Evolutionary conservation across 2,329 filamentous ascomycete genomes (phyloP), one percentile per base, ranked within the genome.

Genomic region (Bimuria novae-zelandiae): DNA sequence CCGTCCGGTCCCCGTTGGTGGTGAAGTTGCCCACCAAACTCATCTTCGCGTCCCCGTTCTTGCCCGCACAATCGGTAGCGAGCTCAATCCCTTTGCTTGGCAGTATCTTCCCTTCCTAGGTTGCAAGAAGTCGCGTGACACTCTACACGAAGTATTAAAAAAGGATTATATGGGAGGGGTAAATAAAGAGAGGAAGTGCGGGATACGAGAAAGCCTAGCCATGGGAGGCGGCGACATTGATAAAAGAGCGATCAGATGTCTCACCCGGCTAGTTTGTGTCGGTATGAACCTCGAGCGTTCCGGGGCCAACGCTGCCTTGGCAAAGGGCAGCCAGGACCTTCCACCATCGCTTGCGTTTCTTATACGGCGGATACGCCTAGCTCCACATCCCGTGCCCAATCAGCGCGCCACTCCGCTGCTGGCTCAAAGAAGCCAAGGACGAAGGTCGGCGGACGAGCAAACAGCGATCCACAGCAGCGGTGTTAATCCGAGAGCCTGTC

Each of bases 11-110:
- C 57, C 67, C 71, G 58, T 76, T 77, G 61, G 75, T 72, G 41
- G 67, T 64, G 54, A 77, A 75, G 61, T 76, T 77, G 61, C 75
- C 75, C 47, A 75, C 72, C 56, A 77, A 63, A 54, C 73, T 75
- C 76, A 79, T 78, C 6, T 30, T 55, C 11, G 44, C 52, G 23
- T 19, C 40, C 42, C 41, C 21, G 45, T n/a, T n/a, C n/a, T n/a
- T n/a, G 17, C 19, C 16, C 7, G 8, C 11, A 21, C 35, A 19
- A 56, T 19, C 10, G 7, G 14, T n/a, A n/a, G n/a, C n/a, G n/a
- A n/a, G n/a, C n/a, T n/a, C n/a, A n/a, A 36, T 36, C 33, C 33
- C 33, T 36, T 17, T 19, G n/a, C 21, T 66, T 11, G 32, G 6
- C 16, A 16, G 7, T 16, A 16, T 25, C 25, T 16, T 39, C 45